Conservation (phyloP, 2,329 filamentous ascomycete genomes). For the Aureobasidium zeae region DNA sequence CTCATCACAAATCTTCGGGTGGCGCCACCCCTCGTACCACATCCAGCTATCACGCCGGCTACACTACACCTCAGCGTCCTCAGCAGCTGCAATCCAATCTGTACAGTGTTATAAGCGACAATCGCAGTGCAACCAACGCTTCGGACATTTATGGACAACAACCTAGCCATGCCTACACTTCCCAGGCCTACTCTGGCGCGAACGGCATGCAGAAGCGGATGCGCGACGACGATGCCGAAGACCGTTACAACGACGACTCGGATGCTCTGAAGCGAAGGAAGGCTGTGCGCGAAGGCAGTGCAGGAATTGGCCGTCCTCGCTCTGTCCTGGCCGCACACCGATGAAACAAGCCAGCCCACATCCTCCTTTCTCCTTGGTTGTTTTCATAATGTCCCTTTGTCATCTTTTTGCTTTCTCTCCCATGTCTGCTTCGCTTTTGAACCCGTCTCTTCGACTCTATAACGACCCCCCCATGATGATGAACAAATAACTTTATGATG, state of each 20-base stretch:
- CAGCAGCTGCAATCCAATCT: slow-evolving; percentile 60
- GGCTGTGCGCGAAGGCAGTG: slow-evolving; percentile 16
- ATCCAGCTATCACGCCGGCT: slow-evolving; percentile 59
- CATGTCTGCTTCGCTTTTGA: background rate
- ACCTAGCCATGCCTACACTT: slow-evolving; percentile 41
- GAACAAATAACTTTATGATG: slow-evolving; percentile 16
- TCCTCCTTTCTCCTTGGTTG: slow-evolving; percentile 6
- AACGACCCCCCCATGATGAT: slow-evolving; percentile 16
- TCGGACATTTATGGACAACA: slow-evolving; percentile 45
- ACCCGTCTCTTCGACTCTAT: slow-evolving; percentile 5
- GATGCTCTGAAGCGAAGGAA: slow-evolving; percentile 56
- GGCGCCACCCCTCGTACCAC: slow-evolving; percentile 78
- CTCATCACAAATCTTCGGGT: slow-evolving; percentile 70
- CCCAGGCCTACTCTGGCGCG: slow-evolving; percentile 57
- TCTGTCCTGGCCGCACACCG: slow-evolving; percentile 8
- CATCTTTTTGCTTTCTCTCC: slow-evolving; percentile 1
- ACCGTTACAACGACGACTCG: slow-evolving; percentile 53
- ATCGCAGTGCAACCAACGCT: slow-evolving; percentile 58
- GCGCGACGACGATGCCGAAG: slow-evolving; percentile 43
- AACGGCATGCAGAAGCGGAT: slow-evolving; percentile 16
- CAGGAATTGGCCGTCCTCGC: slow-evolving; percentile 9
- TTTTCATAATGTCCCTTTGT: slow-evolving; percentile 1
- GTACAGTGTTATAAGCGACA: slow-evolving; percentile 83
- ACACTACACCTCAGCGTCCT: slow-evolving; percentile 68
- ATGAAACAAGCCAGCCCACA: background rate